phyloP scores from a whole-genome alignment of 129 eudicot genomes.

The Oenanthe sinensis region DNA sequence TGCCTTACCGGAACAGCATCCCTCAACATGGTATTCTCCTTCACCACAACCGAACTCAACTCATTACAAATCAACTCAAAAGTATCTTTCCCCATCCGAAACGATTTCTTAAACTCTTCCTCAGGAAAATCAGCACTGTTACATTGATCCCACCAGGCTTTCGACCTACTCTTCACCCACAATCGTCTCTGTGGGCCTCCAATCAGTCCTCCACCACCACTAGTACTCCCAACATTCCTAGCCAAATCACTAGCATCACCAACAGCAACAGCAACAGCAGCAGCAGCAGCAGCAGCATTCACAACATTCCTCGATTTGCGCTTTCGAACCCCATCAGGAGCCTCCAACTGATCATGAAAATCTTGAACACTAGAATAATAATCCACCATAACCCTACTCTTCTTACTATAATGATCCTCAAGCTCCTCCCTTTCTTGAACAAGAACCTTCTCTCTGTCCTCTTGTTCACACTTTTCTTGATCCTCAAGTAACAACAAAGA shows the following conservation, averaged over 20 bases:
- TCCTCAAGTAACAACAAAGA: slow-evolving; percentile 66
- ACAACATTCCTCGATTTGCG: slow-evolving; percentile 40
- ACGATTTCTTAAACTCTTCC: slow-evolving; percentile 65
- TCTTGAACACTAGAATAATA: slow-evolving; percentile 29
- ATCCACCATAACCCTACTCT: slow-evolving; percentile 45
- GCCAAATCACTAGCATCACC: slow-evolving; percentile 14
- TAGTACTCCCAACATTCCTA: too few species aligned
- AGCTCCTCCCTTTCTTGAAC: slow-evolving; percentile 35
- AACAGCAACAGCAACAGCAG: slow-evolving; percentile 22
- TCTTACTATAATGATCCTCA: slow-evolving; percentile 39
- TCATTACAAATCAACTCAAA: slow-evolving; percentile 84
- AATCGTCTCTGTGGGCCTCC: slow-evolving; percentile 58
- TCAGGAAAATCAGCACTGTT: slow-evolving; percentile 82
- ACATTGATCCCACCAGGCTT: slow-evolving; percentile 98
- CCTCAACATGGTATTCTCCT: slow-evolving; percentile 86
- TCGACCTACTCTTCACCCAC: slow-evolving; percentile 85
- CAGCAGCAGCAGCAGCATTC: slow-evolving; percentile 23
- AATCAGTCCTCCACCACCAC: slow-evolving; percentile 9
- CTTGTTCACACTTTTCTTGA: slow-evolving; percentile 53
- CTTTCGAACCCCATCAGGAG: slow-evolving; percentile 31
- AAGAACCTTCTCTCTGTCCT: slow-evolving; percentile 27
- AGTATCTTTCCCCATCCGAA: slow-evolving; percentile 91
- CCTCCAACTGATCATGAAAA: slow-evolving; percentile 27
- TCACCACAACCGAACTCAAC: slow-evolving; percentile 66
- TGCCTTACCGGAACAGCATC: slow-evolving; percentile 90